These are phyloP conservation scores for Aphanomyces euteiches DNA, from an alignment of 352 stramenopile genomes.

Conservation along the genomic window DNA sequence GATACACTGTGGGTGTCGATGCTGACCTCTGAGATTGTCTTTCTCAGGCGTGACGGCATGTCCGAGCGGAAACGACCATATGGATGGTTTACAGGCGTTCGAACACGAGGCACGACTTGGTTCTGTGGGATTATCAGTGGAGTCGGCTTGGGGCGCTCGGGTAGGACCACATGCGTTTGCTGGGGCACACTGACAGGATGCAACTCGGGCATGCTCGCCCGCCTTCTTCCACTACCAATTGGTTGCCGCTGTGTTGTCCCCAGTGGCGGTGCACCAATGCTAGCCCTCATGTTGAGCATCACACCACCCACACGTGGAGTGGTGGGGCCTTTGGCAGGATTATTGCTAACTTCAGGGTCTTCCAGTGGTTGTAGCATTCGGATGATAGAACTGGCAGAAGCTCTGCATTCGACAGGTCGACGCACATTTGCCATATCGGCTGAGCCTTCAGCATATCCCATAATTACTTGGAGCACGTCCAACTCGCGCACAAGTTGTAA, in stretches of 20 bases:
- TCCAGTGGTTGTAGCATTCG: neutral
- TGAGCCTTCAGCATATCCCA: conserved; percentile 3
- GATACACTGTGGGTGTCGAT: conserved; percentile 23
- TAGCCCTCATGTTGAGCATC: no score
- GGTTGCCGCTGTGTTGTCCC: no score
- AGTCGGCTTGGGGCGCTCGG: neutral
- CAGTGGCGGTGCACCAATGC: no score
- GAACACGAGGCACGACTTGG: conserved; percentile 2
- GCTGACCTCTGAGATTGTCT: conserved; percentile 14
- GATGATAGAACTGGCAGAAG: conserved; percentile 11
- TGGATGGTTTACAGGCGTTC: conserved; percentile 4
- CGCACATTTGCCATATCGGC: conserved; percentile 13
- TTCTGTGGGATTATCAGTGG: neutral
- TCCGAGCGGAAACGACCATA: neutral
- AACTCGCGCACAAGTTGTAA: neutral
- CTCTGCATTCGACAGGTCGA: conserved; percentile 12
- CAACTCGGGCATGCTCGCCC: no score
- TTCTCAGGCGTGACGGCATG: conserved; percentile 5
- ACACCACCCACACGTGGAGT: no score
- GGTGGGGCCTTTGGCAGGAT: no score
- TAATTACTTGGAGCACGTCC: conserved; percentile 5
- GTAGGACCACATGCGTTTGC: no score
- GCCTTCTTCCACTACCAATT: no score
- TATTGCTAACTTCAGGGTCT: neutral
- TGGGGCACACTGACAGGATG: no score